phyloP scores from a whole-genome alignment of 371 early-diverging fungal genomes.

The Lichtheimia corymbifera region DNA sequence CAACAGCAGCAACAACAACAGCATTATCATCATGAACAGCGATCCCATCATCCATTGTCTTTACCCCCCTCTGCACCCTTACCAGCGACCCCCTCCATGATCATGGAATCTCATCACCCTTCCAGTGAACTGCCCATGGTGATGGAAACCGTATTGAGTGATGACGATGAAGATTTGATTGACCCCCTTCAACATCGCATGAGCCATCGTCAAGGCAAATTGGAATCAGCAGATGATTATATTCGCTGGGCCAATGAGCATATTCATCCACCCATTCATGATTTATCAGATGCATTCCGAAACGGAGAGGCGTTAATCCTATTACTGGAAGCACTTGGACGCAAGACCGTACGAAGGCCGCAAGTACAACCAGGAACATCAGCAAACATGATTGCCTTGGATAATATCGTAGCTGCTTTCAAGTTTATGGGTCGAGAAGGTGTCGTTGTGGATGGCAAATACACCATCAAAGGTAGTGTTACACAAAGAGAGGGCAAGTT shows the following conservation, averaged over 20 bases:
- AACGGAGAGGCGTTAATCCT: constrained; percentile 55
- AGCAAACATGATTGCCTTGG: constrained; percentile 44
- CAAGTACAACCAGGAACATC: constrained; percentile 25
- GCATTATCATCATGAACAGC: background rate
- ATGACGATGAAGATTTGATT: constrained; percentile 27
- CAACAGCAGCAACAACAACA: background rate
- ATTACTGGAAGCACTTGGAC: constrained; percentile 55
- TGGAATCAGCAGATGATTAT: constrained; percentile 38
- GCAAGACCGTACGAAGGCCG: constrained; percentile 42
- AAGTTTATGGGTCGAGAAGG: constrained; percentile 60
- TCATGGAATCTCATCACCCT: background rate
- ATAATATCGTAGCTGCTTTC: constrained; percentile 54
- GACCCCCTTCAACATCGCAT: constrained; percentile 33
- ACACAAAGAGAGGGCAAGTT: background rate
- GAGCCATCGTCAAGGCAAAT: background rate
- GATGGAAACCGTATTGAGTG: constrained; percentile 4
- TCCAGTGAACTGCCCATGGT: background rate
- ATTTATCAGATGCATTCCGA: constrained; percentile 47
- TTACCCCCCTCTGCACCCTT: constrained; percentile 5
- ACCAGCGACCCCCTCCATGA: constrained; percentile 5
- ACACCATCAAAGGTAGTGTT: constrained; percentile 47
- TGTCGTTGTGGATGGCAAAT: constrained; percentile 47
- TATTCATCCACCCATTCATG: constrained; percentile 29
- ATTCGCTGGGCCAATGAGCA: constrained; percentile 57
- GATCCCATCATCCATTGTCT: constrained; percentile 1